A percentile compares a stretch with the other conserved stretches of the same genome.
Conservation (phyloP, 179 eudicot species). For the Beta macrorhiza region DNA sequence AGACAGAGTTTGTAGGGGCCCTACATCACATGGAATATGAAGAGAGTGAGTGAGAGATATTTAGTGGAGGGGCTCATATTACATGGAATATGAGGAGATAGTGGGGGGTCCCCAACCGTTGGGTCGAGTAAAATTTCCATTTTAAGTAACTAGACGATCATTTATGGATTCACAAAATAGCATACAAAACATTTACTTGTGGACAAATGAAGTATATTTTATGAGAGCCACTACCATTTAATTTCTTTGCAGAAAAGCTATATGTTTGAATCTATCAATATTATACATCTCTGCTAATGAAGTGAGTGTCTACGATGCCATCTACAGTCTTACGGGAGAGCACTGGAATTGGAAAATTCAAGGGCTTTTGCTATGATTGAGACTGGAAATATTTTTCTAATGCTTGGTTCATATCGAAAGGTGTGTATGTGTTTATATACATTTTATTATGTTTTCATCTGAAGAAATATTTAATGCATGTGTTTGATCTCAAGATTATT, state of each 20-base stretch:
- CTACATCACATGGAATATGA: no score
- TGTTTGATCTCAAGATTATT: not conserved
- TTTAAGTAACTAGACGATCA: no score
- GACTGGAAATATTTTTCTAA: conserved; percentile 80
- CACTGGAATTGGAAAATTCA: conserved; percentile 82
- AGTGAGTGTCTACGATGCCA: not conserved
- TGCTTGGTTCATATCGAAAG: conserved; percentile 89
- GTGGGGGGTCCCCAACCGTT: no score
- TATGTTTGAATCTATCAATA: conserved; percentile 8
- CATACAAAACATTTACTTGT: no score
- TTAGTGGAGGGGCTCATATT: no score
- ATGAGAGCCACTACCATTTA: not conserved
- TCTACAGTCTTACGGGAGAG: conserved; percentile 85
- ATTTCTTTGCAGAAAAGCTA: not conserved
- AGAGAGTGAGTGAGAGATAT: no score
- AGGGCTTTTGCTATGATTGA: conserved; percentile 82
- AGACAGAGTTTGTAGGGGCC: no score
- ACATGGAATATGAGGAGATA: no score
- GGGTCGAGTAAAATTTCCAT: no score
- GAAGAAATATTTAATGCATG: not conserved
- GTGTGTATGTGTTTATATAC: conserved; percentile 32
- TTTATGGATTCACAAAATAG: no score
- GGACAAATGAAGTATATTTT: not conserved
- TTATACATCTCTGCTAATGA: not conserved
- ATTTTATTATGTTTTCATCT: not conserved